Evolutionary conservation across 208 protist genomes (phyloP), one percentile per base, ranked within the genome.

Genomic region (Angomonas deanei): DNA sequence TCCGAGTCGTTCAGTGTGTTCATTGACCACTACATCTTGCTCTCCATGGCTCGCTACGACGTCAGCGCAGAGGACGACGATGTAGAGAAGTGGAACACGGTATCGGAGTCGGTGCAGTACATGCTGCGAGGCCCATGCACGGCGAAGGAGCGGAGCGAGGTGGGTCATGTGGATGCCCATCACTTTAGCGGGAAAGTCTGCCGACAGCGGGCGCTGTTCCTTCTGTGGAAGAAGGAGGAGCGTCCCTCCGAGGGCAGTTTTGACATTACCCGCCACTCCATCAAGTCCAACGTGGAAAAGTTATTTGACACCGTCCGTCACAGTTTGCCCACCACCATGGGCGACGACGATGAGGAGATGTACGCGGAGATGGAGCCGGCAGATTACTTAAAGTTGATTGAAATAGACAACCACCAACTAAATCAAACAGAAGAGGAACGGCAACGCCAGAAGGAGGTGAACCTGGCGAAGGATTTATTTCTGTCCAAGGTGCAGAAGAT

Each of bases 11-110:
- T 92, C 47, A 84, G 71, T 62, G 58, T 52, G 8, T 95, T 92
- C 61, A 78, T 95, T 61, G 89, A 95, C 57, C 76, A 95, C 57
- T 88, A 88, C 46, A 91, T 95, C 66, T 49, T 95, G 13, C 65
- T 95, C n/a, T 74, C 91, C 17, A 82, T 82, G 19, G 84, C 80
- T 1, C 85, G 89, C 58, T 92, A 88, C 65, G 54, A 81, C 53
- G 82, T 80, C 3, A 47, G 50, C 0, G 47, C 38, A 19, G 52
- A 67, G 19, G 49, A 4, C 19, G 36, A 68, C 28, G 58, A 67
- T 17, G n/a, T 21, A 17, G 52, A 32, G 27, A 36, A 70, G 32
- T 95, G 89, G 89, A 70, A 79, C 59, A 69, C 76, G 1, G 86
- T 95, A 11, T 39, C 89, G 10, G 48, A 48, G 5, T 64, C 73